A percentile compares a stretch with the other conserved stretches of the same genome.
Evolutionary conservation across 352 stramenopile species (phyloP).

Genomic region (Pythium sp.): DNA sequence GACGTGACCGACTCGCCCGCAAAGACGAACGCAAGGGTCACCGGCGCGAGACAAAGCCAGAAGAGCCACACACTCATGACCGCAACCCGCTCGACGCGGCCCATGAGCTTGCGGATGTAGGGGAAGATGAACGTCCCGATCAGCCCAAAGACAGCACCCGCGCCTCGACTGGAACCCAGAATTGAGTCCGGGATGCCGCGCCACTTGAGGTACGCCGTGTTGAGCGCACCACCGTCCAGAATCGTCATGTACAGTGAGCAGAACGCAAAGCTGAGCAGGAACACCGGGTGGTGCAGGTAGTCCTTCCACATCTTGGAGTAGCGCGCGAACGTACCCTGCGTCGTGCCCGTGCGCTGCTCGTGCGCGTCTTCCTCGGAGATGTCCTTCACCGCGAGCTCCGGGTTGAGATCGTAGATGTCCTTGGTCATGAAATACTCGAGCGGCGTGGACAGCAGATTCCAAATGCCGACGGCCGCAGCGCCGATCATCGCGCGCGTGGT

Average conservation of each 20-base stretch:
- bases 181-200: slow-evolving; percentile 46
- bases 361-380: slow-evolving; percentile 20
- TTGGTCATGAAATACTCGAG: slow-evolving; percentile 75
- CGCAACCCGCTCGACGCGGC: slow-evolving; percentile 40
- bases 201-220: slow-evolving; percentile 65
- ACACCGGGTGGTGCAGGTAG: slow-evolving; percentile 53
- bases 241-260: slow-evolving; percentile 63
- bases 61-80: slow-evolving; percentile 65
- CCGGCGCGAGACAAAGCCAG: slow-evolving; percentile 45
- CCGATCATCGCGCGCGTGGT: slow-evolving; percentile 66
- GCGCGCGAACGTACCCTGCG: slow-evolving; percentile 20
- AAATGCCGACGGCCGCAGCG: slow-evolving; percentile 59
- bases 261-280: slow-evolving; percentile 52
- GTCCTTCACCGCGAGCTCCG: slow-evolving; percentile 39
- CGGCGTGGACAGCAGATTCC: slow-evolving; percentile 77
- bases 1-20: slow-evolving; percentile 39
- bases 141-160: slow-evolving; percentile 44
- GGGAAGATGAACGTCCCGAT: slow-evolving; percentile 53
- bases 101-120: slow-evolving; percentile 22
- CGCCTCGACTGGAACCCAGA: slow-evolving; percentile 40
- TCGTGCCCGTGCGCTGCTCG: slow-evolving; percentile 12
- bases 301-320: slow-evolving; percentile 41
- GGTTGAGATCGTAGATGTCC: slow-evolving; percentile 61
- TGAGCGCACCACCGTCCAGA: slow-evolving; percentile 40
- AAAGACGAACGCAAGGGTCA: slow-evolving; percentile 37